Evolutionary conservation across 176 grass and related monocot species (phyloP).

Genomic region (Panicum miliaceum): DNA sequence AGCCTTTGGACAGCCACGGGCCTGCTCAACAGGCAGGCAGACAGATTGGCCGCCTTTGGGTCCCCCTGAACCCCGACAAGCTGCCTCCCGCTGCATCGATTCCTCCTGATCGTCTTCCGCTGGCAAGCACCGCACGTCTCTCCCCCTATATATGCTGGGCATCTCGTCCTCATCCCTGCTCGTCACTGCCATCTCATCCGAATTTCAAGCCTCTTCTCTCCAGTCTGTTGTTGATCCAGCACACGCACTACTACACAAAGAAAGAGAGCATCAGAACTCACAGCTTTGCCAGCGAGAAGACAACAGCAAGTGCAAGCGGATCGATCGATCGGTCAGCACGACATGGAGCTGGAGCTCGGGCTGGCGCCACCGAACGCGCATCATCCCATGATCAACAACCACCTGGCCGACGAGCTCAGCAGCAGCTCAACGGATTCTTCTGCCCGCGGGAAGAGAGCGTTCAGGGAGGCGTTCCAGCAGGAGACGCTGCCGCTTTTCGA

Average conservation of each 20-base stretch:
- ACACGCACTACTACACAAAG: neutral
- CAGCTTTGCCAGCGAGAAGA: neutral
- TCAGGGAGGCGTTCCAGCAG: constrained; percentile 45
- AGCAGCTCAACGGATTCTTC: neutral
- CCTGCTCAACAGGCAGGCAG: constrained; percentile 20
- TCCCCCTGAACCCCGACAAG: constrained; percentile 70
- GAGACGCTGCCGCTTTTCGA: constrained; percentile 70
- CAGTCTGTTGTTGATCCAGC: neutral
- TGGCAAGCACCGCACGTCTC: constrained; percentile 27
- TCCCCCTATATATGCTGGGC: constrained; percentile 18
- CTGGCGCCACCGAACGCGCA: constrained; percentile 60
- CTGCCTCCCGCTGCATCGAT: constrained; percentile 40
- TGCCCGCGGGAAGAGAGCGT: constrained; percentile 54
- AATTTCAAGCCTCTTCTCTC: neutral
- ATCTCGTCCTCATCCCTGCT: constrained; percentile 22
- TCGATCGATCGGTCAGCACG: neutral
- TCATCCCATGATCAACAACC: neutral
- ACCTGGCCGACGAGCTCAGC: neutral
- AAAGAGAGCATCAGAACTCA: neutral
- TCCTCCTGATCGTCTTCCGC: constrained; percentile 28
- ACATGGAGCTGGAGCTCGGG: constrained; percentile 89
- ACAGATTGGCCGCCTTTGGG: constrained; percentile 47
- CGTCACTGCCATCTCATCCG: constrained; percentile 12
- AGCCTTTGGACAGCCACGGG: neutral
- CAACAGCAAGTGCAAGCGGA: neutral